Conservation (phyloP, 106 monocot species). For the Dendrobium catenatum region DNA sequence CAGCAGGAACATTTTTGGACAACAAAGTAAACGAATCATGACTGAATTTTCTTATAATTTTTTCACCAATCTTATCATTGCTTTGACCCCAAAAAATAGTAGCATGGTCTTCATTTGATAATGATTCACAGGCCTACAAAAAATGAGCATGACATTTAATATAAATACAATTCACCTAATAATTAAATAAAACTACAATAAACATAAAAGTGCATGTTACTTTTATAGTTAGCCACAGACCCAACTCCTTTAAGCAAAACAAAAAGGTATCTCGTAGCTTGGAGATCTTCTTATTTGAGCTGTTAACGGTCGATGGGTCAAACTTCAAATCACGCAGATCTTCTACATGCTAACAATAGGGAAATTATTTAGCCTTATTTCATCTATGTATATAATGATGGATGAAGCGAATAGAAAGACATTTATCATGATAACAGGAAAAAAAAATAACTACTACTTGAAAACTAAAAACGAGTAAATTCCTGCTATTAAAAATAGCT, state of each 20-base stretch:
- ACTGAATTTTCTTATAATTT: slow-evolving; percentile 32
- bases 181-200: background rate
- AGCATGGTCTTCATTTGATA: slow-evolving; percentile 33
- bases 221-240: slow-evolving; percentile 45
- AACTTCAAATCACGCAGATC: slow-evolving; percentile 17
- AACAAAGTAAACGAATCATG: slow-evolving; percentile 23
- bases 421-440: background rate
- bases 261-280: slow-evolving; percentile 31
- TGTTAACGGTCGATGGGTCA: slow-evolving; percentile 14
- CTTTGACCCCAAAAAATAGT: slow-evolving; percentile 45
- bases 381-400: background rate
- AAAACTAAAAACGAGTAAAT: background rate
- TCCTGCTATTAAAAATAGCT: background rate
- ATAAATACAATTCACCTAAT: background rate
- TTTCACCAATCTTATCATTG: slow-evolving; percentile 23
- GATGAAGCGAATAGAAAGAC: background rate
- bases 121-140: slow-evolving; percentile 41
- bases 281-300: slow-evolving; percentile 25
- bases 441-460: background rate
- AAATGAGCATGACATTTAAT: background rate
- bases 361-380: background rate
- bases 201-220: slow-evolving; percentile 13
- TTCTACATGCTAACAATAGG: slow-evolving; percentile 35
- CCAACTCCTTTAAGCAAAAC: slow-evolving; percentile 49
- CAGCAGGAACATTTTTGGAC: slow-evolving; percentile 22